Conservation (phyloP, 257 asterid genomes). For the Prunella vulgaris region DNA sequence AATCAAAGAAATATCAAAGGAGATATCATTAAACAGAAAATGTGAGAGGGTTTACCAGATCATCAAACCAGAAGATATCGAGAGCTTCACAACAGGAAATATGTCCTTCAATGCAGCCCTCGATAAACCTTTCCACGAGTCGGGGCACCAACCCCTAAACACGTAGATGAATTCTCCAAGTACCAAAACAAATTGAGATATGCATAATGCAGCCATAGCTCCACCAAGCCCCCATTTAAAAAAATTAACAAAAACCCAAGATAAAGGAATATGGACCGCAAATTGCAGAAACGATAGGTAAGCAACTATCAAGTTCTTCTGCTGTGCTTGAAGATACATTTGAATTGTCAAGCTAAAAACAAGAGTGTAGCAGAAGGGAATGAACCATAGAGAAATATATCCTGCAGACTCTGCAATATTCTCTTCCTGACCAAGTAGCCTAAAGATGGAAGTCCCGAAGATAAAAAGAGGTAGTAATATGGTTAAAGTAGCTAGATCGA, state of each 20-base stretch:
- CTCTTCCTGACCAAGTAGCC: constrained; percentile 60
- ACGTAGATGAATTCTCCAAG: constrained; percentile 64
- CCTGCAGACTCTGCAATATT: constrained; percentile 65
- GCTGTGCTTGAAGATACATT: constrained; percentile 92
- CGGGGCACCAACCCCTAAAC: constrained; percentile 85
- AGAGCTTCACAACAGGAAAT: constrained; percentile 78
- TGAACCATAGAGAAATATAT: constrained; percentile 67
- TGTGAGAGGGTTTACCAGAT: constrained; percentile 49
- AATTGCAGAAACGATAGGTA: constrained; percentile 54
- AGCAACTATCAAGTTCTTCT: constrained; percentile 69
- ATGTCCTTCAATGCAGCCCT: constrained; percentile 63
- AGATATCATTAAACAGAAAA: neutral
- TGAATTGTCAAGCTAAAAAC: constrained; percentile 78
- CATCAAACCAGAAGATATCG: constrained; percentile 81
- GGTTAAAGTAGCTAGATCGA: constrained; percentile 59
- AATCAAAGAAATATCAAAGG: neutral
- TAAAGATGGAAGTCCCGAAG: constrained; percentile 58
- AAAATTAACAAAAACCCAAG: constrained; percentile 54
- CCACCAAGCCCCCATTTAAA: constrained; percentile 62
- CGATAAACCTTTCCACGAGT: constrained; percentile 74
- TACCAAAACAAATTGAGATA: constrained; percentile 61
- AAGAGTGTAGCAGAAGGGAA: constrained; percentile 57
- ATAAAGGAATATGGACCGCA: constrained; percentile 60
- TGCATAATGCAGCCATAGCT: constrained; percentile 67
- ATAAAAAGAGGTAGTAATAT: constrained; percentile 58